A percentile compares a stretch with the other conserved stretches of the same genome.
Conservation (phyloP, 805 yeast genomes). For the Candida coquimbonensis region DNA sequence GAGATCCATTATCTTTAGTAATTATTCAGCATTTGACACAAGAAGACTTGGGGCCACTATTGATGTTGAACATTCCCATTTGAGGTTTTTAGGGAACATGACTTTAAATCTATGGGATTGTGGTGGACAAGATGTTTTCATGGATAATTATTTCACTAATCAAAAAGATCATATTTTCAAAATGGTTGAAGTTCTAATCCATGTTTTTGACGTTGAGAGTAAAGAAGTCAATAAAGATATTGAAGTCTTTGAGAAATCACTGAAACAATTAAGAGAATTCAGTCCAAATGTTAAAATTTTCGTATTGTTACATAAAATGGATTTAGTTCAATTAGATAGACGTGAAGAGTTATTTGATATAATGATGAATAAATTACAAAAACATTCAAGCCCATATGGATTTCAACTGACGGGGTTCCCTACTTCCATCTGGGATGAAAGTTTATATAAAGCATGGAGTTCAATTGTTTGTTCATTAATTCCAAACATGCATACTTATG, state of each 20-base stretch:
- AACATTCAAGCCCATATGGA: constrained; percentile 61
- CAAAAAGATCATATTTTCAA: constrained; percentile 90
- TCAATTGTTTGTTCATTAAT: constrained; percentile 90
- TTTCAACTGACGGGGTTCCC: constrained; percentile 81
- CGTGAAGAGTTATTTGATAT: constrained; percentile 76
- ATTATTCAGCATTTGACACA: constrained; percentile 95
- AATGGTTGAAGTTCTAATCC: constrained; percentile 91
- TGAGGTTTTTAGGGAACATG: constrained; percentile 90
- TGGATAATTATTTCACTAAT: constrained; percentile 87
- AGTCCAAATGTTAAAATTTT: constrained; percentile 91
- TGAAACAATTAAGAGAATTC: constrained; percentile 72
- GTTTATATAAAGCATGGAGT: constrained; percentile 95
- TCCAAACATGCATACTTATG: constrained; percentile 81
- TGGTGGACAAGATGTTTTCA: constrained; percentile 95
- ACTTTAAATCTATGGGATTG: constrained; percentile 96
- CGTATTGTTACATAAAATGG: constrained; percentile 93
- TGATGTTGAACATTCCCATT: constrained; percentile 96
- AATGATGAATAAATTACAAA: constrained; percentile 77
- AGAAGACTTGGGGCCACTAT: constrained; percentile 94
- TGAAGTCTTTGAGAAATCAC: constrained; percentile 79
- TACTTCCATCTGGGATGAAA: constrained; percentile 96
- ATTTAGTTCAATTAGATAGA: constrained; percentile 80
- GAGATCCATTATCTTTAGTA: constrained; percentile 93
- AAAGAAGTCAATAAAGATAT: constrained; percentile 89
- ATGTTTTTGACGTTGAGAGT: constrained; percentile 93